phyloP scores from a whole-genome alignment of 306 rosid genomes.

The Datisca glomerata region DNA sequence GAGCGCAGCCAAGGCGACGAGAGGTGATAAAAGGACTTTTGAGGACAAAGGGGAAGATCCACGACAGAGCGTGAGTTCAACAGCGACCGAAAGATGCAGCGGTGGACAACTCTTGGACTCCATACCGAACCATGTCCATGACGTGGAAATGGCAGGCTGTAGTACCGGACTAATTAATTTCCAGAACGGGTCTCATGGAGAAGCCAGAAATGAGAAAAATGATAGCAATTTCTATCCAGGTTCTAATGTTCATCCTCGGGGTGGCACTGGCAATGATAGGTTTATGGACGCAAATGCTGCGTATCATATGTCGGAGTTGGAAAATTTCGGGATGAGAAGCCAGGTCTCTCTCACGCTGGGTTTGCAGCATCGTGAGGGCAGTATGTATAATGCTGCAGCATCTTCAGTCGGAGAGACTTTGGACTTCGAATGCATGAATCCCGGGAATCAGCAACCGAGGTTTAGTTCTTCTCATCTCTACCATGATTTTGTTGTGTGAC shows the following conservation, averaged over 20 bases:
- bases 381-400: conserved; percentile 33
- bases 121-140: conserved; percentile 28
- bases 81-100: conserved; percentile 33
- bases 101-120: conserved; percentile 36
- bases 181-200: conserved; percentile 15
- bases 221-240: conserved; percentile 30
- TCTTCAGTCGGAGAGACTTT: conserved; percentile 38
- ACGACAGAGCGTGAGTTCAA: conserved; percentile 38
- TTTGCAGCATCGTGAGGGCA: conserved; percentile 65
- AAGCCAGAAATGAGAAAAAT: conserved; percentile 28
- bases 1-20: conserved; percentile 33
- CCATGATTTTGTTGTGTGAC: conserved; percentile 56
- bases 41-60: conserved; percentile 43
- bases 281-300: conserved; percentile 35
- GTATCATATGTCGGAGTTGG: conserved; percentile 51
- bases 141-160: conserved; percentile 30
- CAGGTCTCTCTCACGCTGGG: conserved; percentile 71
- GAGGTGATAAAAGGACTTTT: conserved; percentile 28
- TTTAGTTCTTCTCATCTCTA: conserved; percentile 37
- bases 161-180: conserved; percentile 17
- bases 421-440: conserved; percentile 39
- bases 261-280: conserved; percentile 28
- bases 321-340: conserved; percentile 34
- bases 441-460: conserved; percentile 45
- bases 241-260: conserved; percentile 28